These are phyloP conservation scores for Pythium dissimile DNA, from an alignment of 352 stramenopile species.

Conservation along the genomic window DNA sequence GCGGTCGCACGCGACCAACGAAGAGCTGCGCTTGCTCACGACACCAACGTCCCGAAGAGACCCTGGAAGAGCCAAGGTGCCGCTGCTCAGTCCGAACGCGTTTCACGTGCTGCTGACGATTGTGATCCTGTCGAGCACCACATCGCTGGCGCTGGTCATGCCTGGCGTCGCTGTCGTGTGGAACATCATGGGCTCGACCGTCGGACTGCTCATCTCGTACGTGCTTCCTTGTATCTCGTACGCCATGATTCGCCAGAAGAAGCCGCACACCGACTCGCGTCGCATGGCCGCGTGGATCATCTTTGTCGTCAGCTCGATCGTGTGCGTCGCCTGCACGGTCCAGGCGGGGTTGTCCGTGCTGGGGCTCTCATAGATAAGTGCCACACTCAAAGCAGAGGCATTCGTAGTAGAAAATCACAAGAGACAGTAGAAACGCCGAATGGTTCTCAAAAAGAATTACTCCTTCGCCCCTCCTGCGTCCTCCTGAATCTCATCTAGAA, in stretches of 20 bases:
- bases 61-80: conserved; percentile 9
- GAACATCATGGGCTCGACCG: conserved; percentile 87
- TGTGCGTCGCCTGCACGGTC: conserved; percentile 72
- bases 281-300: conserved; percentile 79
- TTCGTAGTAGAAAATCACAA: neutral
- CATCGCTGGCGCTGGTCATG: conserved; percentile 64
- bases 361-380: neutral
- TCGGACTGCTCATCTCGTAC: conserved; percentile 86
- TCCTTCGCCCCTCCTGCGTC: neutral
- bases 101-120: conserved; percentile 70
- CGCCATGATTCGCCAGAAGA: conserved; percentile 74
- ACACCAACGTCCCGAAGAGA: conserved; percentile 20
- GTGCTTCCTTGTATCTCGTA: conserved; percentile 87
- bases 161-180: conserved; percentile 83
- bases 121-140: conserved; percentile 53
- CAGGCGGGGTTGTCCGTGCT: conserved; percentile 50
- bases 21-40: conserved; percentile 24
- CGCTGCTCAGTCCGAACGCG: conserved; percentile 23
- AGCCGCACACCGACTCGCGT: conserved; percentile 56
- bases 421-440: no score
- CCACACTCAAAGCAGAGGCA: neutral
- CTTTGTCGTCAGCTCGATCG: conserved; percentile 61
- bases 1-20: conserved; percentile 19
- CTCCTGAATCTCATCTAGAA: conserved; percentile 40
- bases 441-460: neutral